Evolutionary conservation across 179 eudicot genomes (phyloP), one percentile per base, ranked within the genome.

Genomic region (Heliamphora ciliata): DNA sequence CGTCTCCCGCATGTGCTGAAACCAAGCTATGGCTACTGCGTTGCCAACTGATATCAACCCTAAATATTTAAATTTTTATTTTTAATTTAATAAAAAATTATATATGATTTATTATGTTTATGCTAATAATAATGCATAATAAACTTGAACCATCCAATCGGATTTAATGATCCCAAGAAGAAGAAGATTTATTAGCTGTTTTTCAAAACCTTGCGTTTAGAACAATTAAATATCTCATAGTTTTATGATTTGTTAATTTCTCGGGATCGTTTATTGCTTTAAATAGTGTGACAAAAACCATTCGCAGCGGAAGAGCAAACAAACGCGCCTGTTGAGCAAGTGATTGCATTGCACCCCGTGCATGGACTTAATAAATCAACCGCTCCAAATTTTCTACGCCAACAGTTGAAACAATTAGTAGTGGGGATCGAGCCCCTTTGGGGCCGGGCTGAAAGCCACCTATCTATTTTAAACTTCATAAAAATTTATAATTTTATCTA

Each of bases 191-290:
- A 71, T 15, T 66, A 65, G 74, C 76, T 76, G 70, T 71, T 50
- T 83, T 79, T 10, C 76, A 10, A 50, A 48, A 73, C 83, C 81
- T 88, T 88, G 88, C 91, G 85, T 88, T 65, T 65, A 81, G 79
- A 80, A 52, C 80, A 87, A 88, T 83, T 88, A 82, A 88, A 85
- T 83, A 84, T 85, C 81, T 78, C 84, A 76, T 77, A 60, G 80
- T 74, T 77, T 84, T 79, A 10, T 51, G 31, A 51, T 59, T 78
- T 51, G 44, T 44, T 48, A 79, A 4, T 67, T 74, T 79, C 85
- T 87, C 75, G 90, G 90, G 90, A 85, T 86, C 86, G 79, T 84
- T 81, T 82, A 47, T 81, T 69, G 48, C 82, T 40, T 59, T 14
- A 1, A 83, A n/a, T 47, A 11, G 54, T 61, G 77, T 64, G 47